Evolutionary conservation across 202 grass and related monocot species (phyloP), one percentile per base, ranked within the genome.

Genomic region (Cymbopogon flexuosus): DNA sequence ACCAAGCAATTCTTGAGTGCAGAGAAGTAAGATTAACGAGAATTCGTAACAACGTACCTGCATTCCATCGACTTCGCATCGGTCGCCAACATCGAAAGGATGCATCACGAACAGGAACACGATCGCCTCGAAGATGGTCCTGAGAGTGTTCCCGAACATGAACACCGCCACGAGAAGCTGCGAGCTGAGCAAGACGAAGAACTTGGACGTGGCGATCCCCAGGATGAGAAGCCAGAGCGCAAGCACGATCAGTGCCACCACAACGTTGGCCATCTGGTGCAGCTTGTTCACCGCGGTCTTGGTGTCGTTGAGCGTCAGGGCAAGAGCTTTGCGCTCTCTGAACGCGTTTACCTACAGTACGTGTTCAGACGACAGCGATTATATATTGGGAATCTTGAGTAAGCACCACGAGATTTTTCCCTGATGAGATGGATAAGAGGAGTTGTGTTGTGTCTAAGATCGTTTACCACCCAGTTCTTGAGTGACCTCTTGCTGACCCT

Each of bases 211-310:
- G 16, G 94, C 94, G 47, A 97, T 81, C 51, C 63, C 91, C 43
- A 97, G 77, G 57, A 97, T 94, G 37, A 92, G 78, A 33, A 97
- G 91, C 81, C 87, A 94, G 13, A 97, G 71, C 2, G 81, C 87
- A 3, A 97, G 74, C 45, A 87, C 89, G 40, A 94, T 85, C 10
- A 97, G 10, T 4, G 22, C 85, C 0, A 97, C 88, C 2, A 97
- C 57, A 5, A 97, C 79, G 57, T 94, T 92, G 68, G 89, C 89
- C 94, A 97, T 92, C 18, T 97, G 92, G 83, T 93, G 88, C 52
- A 97, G 94, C 77, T 89, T 97, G 70, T 94, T 97, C 68, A 97
- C 94, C 0, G 94, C 94, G 24, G 94, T 97, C 81, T 97, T 97
- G 0, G 94, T 97, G 80, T 97, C 94, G 68, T 97, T 97, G 4